Conservation (phyloP, 768 basidiomycete genomes). For the Russula emetica region DNA sequence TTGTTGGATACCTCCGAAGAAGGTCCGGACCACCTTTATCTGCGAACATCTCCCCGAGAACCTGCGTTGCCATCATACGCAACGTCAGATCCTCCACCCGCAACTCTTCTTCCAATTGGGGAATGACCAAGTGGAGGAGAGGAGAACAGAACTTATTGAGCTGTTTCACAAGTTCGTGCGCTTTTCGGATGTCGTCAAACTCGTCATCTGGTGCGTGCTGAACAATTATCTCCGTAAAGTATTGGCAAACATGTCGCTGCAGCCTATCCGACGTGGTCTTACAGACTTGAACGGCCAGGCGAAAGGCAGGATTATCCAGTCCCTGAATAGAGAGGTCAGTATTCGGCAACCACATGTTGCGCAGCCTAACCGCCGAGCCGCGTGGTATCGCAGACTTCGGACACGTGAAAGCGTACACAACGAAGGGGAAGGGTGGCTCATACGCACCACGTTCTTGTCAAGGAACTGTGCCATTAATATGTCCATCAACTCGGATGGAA, state of each 20-base stretch:
- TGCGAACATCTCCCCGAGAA: constrained; percentile 86
- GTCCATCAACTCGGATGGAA: constrained; percentile 80
- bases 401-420: neutral
- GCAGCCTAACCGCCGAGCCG: neutral
- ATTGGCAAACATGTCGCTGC: constrained; percentile 83
- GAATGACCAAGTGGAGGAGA: constrained; percentile 84
- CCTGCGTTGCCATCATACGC: constrained; percentile 77
- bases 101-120: constrained; percentile 88
- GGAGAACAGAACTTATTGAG: constrained; percentile 76
- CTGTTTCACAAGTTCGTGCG: constrained; percentile 82
- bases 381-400: neutral
- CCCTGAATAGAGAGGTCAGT: constrained; percentile 40
- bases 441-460: constrained; percentile 67
- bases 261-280: constrained; percentile 79
- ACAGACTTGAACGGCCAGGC: constrained; percentile 83
- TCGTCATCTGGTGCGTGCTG: constrained; percentile 56
- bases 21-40: constrained; percentile 72
- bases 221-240: constrained; percentile 88
- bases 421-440: neutral
- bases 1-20: constrained; percentile 70
- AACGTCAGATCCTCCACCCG: constrained; percentile 67
- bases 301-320: constrained; percentile 69
- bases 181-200: constrained; percentile 61
- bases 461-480: constrained; percentile 80
- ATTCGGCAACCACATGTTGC: neutral